phyloP scores from a whole-genome alignment of 345 rosid species.

The Draba incana region DNA sequence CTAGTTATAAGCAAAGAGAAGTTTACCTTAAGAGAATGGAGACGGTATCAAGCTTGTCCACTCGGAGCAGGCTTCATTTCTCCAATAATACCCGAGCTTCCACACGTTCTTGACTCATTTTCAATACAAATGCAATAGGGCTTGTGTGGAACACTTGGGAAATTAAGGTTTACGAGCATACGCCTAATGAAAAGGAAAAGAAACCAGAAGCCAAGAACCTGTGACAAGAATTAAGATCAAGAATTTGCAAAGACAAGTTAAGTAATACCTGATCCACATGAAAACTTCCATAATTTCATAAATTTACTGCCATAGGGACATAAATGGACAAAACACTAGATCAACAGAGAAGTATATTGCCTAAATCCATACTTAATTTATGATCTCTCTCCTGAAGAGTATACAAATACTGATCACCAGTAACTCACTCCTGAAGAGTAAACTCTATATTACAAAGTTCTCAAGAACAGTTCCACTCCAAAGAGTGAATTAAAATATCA shows the following conservation, averaged over 20 bases:
- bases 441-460: neutral
- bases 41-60: constrained; percentile 3
- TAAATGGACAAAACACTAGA: neutral
- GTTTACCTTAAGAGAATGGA: constrained; percentile 6
- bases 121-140: neutral
- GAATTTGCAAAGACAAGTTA: constrained; percentile 6
- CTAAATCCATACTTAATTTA: constrained; percentile 15
- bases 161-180: neutral
- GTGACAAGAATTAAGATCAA: constrained; percentile 2
- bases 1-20: constrained; percentile 10
- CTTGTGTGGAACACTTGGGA: neutral
- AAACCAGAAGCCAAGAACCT: constrained; percentile 26
- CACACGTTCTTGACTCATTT: neutral
- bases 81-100: neutral
- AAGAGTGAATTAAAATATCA: constrained; percentile 6
- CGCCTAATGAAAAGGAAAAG: neutral
- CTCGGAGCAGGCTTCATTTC: constrained; percentile 9
- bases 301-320: neutral
- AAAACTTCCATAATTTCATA: neutral
- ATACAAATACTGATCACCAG: neutral
- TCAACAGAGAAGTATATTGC: neutral
- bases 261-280: neutral
- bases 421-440: neutral
- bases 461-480: neutral
- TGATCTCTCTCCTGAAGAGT: neutral